Evolutionary conservation across 345 rosid genomes (phyloP), one percentile per base, ranked within the genome.

Genomic region (Euphorbia tirucalli): DNA sequence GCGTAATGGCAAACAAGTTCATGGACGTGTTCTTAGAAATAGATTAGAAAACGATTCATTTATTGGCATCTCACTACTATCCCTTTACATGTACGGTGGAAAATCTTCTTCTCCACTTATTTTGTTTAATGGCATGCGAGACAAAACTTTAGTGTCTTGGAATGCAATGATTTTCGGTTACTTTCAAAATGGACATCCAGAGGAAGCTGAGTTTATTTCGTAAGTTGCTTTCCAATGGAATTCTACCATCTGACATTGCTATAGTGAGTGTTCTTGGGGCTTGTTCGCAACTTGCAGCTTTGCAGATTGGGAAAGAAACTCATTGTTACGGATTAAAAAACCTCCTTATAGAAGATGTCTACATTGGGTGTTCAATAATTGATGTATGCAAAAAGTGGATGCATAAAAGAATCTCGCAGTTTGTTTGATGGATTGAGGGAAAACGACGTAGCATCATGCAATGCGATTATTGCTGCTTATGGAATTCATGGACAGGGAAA

Each of bases 61-160:
- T 80, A 75, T 84, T 15, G 69, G 43, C 27, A 77, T 69, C 70
- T 87, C 92, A 37, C 37, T 90, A n/a, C 70, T 90, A 37, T 86
- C 92, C 15, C 80, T 87, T 54, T 87, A 90, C 69, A 79, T 81
- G 67, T 81, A 79, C 1, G 84, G 90, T 71, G 80, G 80, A 62
- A 80, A 80, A 80, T 64, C 80, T n/a, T 41, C 61, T 64, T 69
- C 77, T 65, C 88, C 89, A n/a, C 72, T 80, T 16, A 19, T 67
- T 11, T 66, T 89, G 77, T 87, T 87, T 76, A 83, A 86, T 15
- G 65, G 62, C 49, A 82, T 82, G 79, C 78, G 80, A 81, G 75
- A 83, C 46, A 86, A 82, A 65, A 78, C 68, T 68, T 37, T 78
- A 70, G 87, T 89, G 63, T 86, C 90, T 44, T 89, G 92, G 92